phyloP scores from a whole-genome alignment of 2,329 filamentous ascomycete genomes.

The Gliomastix tumulicola region DNA sequence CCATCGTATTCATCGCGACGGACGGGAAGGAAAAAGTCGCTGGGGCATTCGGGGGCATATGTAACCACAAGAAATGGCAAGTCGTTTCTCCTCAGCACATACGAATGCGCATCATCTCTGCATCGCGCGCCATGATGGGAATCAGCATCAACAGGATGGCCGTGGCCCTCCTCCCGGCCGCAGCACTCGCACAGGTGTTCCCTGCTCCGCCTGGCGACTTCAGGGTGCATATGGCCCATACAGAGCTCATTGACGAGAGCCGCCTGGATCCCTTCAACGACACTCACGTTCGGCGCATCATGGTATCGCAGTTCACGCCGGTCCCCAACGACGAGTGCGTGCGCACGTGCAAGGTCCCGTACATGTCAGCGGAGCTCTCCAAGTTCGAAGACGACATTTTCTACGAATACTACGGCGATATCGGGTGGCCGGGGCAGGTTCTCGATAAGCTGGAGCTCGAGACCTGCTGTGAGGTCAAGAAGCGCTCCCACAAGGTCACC shows the following conservation, averaged over 20 bases:
- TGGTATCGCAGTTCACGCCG: conserved; percentile 10
- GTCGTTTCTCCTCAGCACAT: too few relatives aligned
- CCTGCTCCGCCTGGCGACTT: conserved; percentile 1
- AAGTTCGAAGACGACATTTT: conserved; percentile 12
- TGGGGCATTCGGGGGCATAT: too few relatives aligned
- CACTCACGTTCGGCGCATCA: conserved; percentile 3
- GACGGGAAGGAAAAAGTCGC: too few relatives aligned
- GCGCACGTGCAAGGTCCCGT: conserved; percentile 10
- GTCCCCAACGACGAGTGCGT: conserved; percentile 8
- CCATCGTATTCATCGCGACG: too few relatives aligned
- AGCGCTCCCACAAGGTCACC: conserved; percentile 9
- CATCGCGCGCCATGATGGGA: too few relatives aligned
- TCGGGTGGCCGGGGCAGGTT: conserved; percentile 10
- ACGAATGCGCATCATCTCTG: too few relatives aligned
- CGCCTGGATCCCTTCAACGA: conserved; percentile 5
- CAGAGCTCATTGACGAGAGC: conserved; percentile 3
- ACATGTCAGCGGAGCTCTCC: conserved; percentile 12
- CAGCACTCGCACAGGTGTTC: conserved; percentile 2
- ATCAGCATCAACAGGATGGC: too few relatives aligned
- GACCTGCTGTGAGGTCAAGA: conserved; percentile 10
- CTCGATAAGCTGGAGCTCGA: conserved; percentile 11
- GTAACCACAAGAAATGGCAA: too few relatives aligned
- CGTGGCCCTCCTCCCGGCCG: too few relatives aligned
- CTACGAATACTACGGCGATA: conserved; percentile 4
- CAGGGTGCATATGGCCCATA: conserved; percentile 1